A percentile compares a stretch with the other conserved stretches of the same genome.
Conservation (phyloP, 2,329 filamentous ascomycete genomes). For the Nemania sp. region DNA sequence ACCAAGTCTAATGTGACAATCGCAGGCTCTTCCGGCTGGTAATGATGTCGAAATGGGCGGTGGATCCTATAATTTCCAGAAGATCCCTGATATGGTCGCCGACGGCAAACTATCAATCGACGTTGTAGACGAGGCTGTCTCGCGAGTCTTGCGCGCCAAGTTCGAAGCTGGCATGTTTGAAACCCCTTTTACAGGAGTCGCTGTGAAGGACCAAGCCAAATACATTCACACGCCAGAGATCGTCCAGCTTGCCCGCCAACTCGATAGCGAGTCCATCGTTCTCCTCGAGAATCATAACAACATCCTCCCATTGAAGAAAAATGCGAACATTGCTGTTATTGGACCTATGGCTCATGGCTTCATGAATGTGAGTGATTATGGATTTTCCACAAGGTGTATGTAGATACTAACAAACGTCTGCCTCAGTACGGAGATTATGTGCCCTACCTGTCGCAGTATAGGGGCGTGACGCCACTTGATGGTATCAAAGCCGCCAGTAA, state of each 20-base stretch:
- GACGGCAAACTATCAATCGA: constrained; percentile 69
- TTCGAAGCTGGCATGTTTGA: constrained; percentile 79
- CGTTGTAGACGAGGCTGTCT: constrained; percentile 74
- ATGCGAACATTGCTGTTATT: constrained; percentile 77
- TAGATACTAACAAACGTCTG: constrained; percentile 15
- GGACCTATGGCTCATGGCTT: constrained; percentile 79
- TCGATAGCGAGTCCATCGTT: constrained; percentile 74
- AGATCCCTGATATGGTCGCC: constrained; percentile 73
- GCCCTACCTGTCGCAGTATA: constrained; percentile 71
- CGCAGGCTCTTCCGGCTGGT: constrained; percentile 71
- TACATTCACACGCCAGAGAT: constrained; percentile 72
- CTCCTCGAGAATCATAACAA: constrained; percentile 69
- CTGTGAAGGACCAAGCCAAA: constrained; percentile 65
- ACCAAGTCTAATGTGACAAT: constrained; percentile 18
- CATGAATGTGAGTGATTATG: constrained; percentile 68
- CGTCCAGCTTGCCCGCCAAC: constrained; percentile 68
- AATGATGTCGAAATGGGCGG: constrained; percentile 83
- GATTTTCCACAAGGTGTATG: neutral
- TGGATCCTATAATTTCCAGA: constrained; percentile 76
- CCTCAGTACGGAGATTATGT: constrained; percentile 78
- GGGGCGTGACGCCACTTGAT: constrained; percentile 76
- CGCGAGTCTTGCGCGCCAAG: constrained; percentile 73
- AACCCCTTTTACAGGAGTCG: constrained; percentile 71
- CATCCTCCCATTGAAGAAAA: constrained; percentile 67
- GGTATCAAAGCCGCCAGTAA: constrained; percentile 72